Conservation (phyloP, 106 monocot species). For the Vanilla planifolia region DNA sequence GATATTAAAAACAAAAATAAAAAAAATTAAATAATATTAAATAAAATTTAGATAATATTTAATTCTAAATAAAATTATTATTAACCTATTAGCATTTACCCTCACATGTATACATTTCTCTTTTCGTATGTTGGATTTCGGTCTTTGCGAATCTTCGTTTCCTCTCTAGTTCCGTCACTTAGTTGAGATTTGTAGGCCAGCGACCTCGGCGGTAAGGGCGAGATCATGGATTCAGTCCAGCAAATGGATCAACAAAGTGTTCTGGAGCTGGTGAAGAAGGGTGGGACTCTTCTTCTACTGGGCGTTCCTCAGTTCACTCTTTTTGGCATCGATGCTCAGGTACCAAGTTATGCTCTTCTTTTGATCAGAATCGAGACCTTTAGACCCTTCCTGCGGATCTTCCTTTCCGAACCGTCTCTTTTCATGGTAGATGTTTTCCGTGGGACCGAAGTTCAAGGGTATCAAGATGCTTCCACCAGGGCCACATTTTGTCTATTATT, state of each 20-base stretch:
- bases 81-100: too few relatives aligned
- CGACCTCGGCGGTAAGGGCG: background rate
- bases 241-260: slow-evolving; percentile 62
- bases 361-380: background rate
- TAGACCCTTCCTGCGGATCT: background rate
- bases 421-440: slow-evolving; percentile 57
- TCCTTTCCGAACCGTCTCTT: background rate
- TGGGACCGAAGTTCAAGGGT: slow-evolving; percentile 83
- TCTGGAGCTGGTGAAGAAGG: slow-evolving; percentile 75
- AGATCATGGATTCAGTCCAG: slow-evolving; percentile 3
- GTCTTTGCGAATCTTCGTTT: too few relatives aligned
- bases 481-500: slow-evolving; percentile 77
- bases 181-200: background rate
- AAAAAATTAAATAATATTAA: too few relatives aligned
- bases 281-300: slow-evolving; percentile 83
- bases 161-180: too few relatives aligned
- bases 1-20: too few relatives aligned
- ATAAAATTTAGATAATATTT: too few relatives aligned
- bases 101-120: too few relatives aligned
- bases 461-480: slow-evolving; percentile 98
- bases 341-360: background rate
- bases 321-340: slow-evolving; percentile 93
- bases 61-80: too few relatives aligned
- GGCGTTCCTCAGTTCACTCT: slow-evolving; percentile 89
- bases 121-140: too few relatives aligned